Percentiles rank a stretch among this genome's conserved stretches.
These are phyloP conservation scores for Aphanomyces stellatus DNA, from an alignment of 352 stramenopile species.

Conservation along the genomic window DNA sequence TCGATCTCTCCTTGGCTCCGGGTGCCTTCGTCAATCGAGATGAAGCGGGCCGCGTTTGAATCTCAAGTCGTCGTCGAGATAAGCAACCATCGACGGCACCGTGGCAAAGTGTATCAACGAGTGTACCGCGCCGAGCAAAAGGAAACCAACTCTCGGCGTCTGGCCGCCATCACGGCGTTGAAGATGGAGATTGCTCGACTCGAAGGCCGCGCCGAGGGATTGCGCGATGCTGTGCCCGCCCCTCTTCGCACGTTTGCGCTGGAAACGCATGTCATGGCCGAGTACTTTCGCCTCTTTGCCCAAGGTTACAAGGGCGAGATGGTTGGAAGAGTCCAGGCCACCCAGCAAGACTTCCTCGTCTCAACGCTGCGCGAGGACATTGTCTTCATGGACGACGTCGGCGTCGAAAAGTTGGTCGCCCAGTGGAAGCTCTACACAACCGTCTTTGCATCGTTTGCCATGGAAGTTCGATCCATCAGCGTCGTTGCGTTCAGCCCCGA, in stretches of 20 bases:
- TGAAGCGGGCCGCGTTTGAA: too few species aligned
- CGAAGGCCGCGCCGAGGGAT: not conserved
- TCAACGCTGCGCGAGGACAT: not conserved
- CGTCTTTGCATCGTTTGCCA: not conserved
- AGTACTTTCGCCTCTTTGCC: constrained; percentile 6
- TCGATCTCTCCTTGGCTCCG: not conserved
- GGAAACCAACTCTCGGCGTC: too few species aligned
- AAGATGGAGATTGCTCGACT: not conserved
- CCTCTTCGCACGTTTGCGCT: not conserved
- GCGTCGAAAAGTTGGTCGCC: not conserved
- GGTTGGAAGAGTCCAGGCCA: not conserved
- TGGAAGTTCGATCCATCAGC: not conserved
- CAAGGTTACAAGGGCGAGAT: not conserved
- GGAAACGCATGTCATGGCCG: not conserved
- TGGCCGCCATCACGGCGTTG: not conserved
- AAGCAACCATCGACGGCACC: too few species aligned
- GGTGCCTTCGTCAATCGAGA: constrained; percentile 8
- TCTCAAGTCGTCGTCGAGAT: too few species aligned
- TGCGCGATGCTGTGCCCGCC: not conserved
- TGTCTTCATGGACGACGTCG: not conserved
- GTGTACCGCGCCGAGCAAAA: too few species aligned
- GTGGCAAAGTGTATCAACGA: too few species aligned
- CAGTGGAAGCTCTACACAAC: constrained; percentile 5
- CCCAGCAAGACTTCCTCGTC: not conserved
- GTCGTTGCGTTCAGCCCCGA: not conserved